These are phyloP conservation scores for Verticillium albo-atrum DNA, from an alignment of 2,329 filamentous ascomycete genomes.

Conservation along the genomic window DNA sequence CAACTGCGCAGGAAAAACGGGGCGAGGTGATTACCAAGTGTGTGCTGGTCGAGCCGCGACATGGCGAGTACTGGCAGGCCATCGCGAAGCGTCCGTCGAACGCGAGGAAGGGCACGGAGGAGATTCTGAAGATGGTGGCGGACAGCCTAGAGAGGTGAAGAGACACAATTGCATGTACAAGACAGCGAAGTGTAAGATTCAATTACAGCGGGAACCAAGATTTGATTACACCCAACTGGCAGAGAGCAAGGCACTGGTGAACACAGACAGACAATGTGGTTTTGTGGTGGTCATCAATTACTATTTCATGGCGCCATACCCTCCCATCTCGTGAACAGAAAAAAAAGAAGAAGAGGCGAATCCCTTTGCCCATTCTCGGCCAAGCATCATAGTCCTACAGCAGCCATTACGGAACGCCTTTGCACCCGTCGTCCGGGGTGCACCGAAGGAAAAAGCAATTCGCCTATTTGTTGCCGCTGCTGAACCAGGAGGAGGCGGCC, in stretches of 20 bases:
- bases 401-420: neutral
- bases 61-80: slow-evolving; percentile 88
- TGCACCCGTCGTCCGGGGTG: neutral
- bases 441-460: neutral
- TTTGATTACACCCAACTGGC: neutral
- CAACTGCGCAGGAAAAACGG: slow-evolving; percentile 62
- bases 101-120: slow-evolving; percentile 68
- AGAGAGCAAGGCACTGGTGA: neutral
- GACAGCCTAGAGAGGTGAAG: slow-evolving; percentile 29
- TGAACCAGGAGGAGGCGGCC: slow-evolving; percentile 82
- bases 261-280: neutral
- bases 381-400: neutral
- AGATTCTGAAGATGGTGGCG: slow-evolving; percentile 77
- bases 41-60: slow-evolving; percentile 76
- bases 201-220: slow-evolving; percentile 1
- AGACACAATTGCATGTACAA: neutral
- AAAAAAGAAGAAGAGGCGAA: neutral
- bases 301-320: neutral
- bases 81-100: slow-evolving; percentile 84
- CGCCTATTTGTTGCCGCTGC: slow-evolving; percentile 32
- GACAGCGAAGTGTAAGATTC: neutral
- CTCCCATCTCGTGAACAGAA: neutral
- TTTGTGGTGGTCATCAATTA: neutral
- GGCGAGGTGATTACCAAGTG: slow-evolving; percentile 80
- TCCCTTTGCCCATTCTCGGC: neutral